Conservation (phyloP, 805 yeast genomes). For the Metschnikowia henanensis region DNA sequence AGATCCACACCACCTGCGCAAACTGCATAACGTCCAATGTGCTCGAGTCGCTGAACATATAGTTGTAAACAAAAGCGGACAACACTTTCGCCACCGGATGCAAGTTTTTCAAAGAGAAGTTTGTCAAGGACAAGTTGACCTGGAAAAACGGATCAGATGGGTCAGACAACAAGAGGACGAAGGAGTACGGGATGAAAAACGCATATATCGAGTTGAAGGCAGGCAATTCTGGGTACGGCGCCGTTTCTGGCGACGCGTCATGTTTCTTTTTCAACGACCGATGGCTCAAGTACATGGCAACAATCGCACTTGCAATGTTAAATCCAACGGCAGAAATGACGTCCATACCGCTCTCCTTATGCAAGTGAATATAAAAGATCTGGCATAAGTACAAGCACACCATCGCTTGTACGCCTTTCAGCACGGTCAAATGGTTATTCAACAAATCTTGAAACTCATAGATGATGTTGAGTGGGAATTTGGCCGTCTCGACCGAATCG, state of each 20-base stretch:
- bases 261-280: slow-evolving; percentile 20
- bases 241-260: slow-evolving; percentile 12
- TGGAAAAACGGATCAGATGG: slow-evolving; percentile 24
- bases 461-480: slow-evolving; percentile 19
- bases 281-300: slow-evolving; percentile 31
- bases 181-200: slow-evolving; percentile 31
- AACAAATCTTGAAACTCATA: slow-evolving; percentile 39
- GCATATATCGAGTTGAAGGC: slow-evolving; percentile 39
- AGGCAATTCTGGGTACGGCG: slow-evolving; percentile 28
- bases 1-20: slow-evolving; percentile 25
- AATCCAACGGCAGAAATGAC: slow-evolving; percentile 26
- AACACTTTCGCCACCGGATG: slow-evolving; percentile 29
- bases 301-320: slow-evolving; percentile 32
- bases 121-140: slow-evolving; percentile 36
- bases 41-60: slow-evolving; percentile 29
- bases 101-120: slow-evolving; percentile 31
- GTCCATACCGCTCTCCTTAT: slow-evolving; percentile 18
- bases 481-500: slow-evolving; percentile 8
- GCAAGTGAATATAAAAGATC: slow-evolving; percentile 27
- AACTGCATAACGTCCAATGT: slow-evolving; percentile 21
- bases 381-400: slow-evolving; percentile 30
- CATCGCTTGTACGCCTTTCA: slow-evolving; percentile 34
- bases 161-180: slow-evolving; percentile 23
- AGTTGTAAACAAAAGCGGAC: slow-evolving; percentile 31
- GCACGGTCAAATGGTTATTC: slow-evolving; percentile 31